Evolutionary conservation across 2,329 filamentous ascomycete genomes (phyloP), one percentile per base, ranked within the genome.

Genomic region (Phyllosticta citrichinensis): DNA sequence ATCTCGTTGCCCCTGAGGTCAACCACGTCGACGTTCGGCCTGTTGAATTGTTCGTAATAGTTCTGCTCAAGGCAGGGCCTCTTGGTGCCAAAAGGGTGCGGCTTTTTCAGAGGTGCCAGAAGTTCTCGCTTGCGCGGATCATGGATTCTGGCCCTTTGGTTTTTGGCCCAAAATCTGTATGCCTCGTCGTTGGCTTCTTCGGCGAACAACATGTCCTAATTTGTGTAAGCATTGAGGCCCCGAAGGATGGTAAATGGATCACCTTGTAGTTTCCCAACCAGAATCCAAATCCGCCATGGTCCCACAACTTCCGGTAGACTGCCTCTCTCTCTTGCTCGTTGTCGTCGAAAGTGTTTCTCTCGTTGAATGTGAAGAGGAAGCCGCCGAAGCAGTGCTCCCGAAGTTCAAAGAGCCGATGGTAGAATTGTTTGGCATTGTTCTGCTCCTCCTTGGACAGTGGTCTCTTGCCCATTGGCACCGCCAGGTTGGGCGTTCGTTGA

Each of bases 401-500:
- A 33, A 74, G 70, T 33, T 73, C 72, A 68, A 83, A 87, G 2
- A 87, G 73, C n/a, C 71, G 68, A 6, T 74, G 70, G 35, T 77
- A 78, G 40, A 73, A 65, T 35, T 65, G 64, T 65, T 77, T 76
- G 14, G 71, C 68, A 1, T 67, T 66, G 24, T 81, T 72, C 66
- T 87, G 81, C 62, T 84, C 80, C 61, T 79, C 75, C 8, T 68
- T 71, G 0, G 76, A 79, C 24, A 86, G 72, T 0, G 71, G 40
- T 1, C 75, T 73, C 62, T 80, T 78, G 1, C 78, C 76, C 83
- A 88, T 86, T 0, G 85, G 84, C 0, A 88, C 66, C 0, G 83
- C 83, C 10, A 86, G 73, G 62, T 88, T 88, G 0, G 86, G 85
- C 0, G 84, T 88, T 11, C 86, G 79, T 66, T 88, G 84, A 69